Evolutionary conservation across 768 basidiomycete species (phyloP).

Genomic region (Pleurotus platypus): DNA sequence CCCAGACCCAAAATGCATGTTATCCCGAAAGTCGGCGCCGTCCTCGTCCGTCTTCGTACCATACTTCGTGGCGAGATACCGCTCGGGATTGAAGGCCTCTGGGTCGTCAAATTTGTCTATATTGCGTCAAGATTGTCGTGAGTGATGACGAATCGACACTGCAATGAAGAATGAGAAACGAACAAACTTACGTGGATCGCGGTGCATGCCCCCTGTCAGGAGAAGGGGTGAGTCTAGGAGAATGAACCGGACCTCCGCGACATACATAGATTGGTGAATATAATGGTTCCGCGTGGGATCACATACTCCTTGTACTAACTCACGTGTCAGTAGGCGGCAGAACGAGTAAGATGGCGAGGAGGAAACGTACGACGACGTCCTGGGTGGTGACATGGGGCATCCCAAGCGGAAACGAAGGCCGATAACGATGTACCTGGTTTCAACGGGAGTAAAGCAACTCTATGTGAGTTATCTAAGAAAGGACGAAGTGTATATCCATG

Average conservation of each 20-base stretch:
- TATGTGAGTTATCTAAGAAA: background rate
- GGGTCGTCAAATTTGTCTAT: conserved; percentile 2
- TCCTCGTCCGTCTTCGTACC: conserved; percentile 14
- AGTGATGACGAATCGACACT: too few relatives aligned
- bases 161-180: background rate
- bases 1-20: conserved; percentile 13
- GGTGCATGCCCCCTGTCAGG: background rate
- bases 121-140: background rate
- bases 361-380: background rate
- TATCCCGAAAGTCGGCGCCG: conserved; percentile 8
- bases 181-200: background rate
- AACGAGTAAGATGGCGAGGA: too few relatives aligned
- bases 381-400: conserved; percentile 14
- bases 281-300: conserved; percentile 24
- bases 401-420: conserved; percentile 7
- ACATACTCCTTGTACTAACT: conserved; percentile 27
- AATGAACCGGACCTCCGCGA: too few relatives aligned
- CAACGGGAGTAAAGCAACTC: background rate
- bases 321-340: conserved; percentile 20
- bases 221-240: too few relatives aligned
- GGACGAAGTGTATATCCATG: background rate
- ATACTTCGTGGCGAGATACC: conserved; percentile 2
- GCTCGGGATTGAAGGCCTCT: background rate
- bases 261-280: conserved; percentile 21
- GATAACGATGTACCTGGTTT: conserved; percentile 1